A percentile compares a stretch with the other conserved stretches of the same genome.
phyloP scores from a whole-genome alignment of 768 basidiomycete genomes.

The Dioszegia aurantiaca region DNA sequence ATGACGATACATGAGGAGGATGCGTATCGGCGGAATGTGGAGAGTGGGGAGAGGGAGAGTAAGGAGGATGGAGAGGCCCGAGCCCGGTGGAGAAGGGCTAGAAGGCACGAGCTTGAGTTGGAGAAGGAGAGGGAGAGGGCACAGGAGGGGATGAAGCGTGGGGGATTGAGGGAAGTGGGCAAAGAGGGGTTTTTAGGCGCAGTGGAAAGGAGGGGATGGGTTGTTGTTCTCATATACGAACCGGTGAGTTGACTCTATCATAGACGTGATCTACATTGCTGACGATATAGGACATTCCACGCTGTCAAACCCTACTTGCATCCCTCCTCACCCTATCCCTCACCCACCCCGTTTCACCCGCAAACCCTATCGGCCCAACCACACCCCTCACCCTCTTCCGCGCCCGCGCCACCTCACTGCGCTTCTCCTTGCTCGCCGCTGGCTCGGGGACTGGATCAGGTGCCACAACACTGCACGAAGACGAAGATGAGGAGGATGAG shows the following conservation, averaged over 20 bases:
- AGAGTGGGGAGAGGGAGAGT: conserved; percentile 14
- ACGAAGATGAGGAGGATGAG: conserved; percentile 25
- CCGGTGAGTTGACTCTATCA: conserved; percentile 31
- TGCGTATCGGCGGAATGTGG: conserved; percentile 9
- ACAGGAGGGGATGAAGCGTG: conserved; percentile 16
- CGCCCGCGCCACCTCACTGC: conserved; percentile 40
- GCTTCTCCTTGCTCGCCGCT: conserved; percentile 41
- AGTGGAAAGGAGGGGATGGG: conserved; percentile 48
- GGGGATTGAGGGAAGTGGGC: conserved; percentile 42
- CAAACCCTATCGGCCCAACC: background rate
- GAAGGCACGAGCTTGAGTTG: conserved; percentile 24
- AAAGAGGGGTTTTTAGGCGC: conserved; percentile 40
- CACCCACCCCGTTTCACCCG: conserved; percentile 15
- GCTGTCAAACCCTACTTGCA: conserved; percentile 35
- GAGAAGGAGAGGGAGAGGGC: conserved; percentile 11
- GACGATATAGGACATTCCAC: conserved; percentile 34
- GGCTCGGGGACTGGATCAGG: conserved; percentile 3
- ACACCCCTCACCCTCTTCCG: conserved; percentile 32
- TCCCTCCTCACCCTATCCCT: conserved; percentile 36
- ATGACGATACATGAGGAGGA: conserved; percentile 13
- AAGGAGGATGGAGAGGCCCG: conserved; percentile 15
- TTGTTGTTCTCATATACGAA: conserved; percentile 47
- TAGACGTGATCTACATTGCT: background rate
- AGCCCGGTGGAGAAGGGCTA: conserved; percentile 12
- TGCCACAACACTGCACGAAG: conserved; percentile 2